Evolutionary conservation across 2,329 filamentous ascomycete species (phyloP), one percentile per base, ranked within the genome.

Genomic region (Bimuria novae-zelandiae): DNA sequence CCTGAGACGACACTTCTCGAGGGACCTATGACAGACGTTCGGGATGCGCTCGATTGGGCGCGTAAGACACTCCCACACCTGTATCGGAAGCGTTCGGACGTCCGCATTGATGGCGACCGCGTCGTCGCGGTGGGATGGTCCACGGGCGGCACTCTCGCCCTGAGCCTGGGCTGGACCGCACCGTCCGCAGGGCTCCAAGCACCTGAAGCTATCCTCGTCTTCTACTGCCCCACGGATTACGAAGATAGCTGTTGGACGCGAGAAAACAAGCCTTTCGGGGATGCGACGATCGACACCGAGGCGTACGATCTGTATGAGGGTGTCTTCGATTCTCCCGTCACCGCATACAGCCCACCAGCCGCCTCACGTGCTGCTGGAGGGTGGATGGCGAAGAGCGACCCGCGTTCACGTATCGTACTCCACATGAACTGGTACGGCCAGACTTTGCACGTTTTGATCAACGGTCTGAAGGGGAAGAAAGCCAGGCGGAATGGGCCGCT

Each of bases 101-200:
- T 51, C 10, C 25, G 19, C 17, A 37, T 44, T 16, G 29, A 43
- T n/a, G 19, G 27, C 19, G 16, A 29, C 19, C 42, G 58, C 2
- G 67, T 80, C 0, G 75, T 77, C 0, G 72, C 61, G 0, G 62
- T 82, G 0, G 80, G 80, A 0, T 82, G 79, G 80, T 82, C 80
- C 0, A 71, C 75, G 0, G 80, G 80, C 0, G 81, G 79, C 0
- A 66, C 71, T 3, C 65, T 83, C 0, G 80, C 80, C 1, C 71
- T 82, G 70, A 67, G 75, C 0, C 56, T 78, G 0, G 76, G 55
- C 0, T 82, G 68, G 65, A 80, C 76, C 0, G 54, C 71, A 0
- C 32, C 44, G 0, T 17, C 51, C 10, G 21, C 42, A 0, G 73
- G 70, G 0, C 22, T 81, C 0, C 29, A 8, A 4, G 67, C 78